Conservation (phyloP, 495 filamentous ascomycete genomes). For the Acidiella bohemica region DNA sequence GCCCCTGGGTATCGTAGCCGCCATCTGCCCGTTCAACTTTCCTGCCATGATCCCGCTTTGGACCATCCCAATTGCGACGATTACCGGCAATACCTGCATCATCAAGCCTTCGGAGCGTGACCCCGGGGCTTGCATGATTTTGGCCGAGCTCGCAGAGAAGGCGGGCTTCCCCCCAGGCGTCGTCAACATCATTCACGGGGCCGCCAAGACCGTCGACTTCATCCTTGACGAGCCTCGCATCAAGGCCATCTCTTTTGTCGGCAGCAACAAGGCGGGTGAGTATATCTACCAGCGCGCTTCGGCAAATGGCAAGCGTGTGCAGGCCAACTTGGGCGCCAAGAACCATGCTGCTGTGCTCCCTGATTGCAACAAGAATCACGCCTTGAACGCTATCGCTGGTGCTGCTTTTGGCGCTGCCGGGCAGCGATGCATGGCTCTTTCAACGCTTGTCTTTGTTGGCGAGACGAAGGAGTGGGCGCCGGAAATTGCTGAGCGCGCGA, state of each 20-base stretch:
- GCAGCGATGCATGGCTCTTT: slow-evolving; percentile 95
- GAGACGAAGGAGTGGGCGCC: slow-evolving; percentile 87
- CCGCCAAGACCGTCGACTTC: slow-evolving; percentile 86
- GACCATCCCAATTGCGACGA: slow-evolving; percentile 88
- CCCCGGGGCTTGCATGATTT: slow-evolving; percentile 97
- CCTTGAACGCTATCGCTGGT: slow-evolving; percentile 84
- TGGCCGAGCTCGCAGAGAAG: slow-evolving; percentile 80
- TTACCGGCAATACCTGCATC: slow-evolving; percentile 87
- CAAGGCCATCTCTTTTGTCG: slow-evolving; percentile 97
- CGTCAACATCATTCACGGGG: slow-evolving; percentile 86
- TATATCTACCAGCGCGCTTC: slow-evolving; percentile 89
- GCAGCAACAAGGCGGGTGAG: slow-evolving; percentile 89
- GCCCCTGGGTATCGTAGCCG: slow-evolving; percentile 87
- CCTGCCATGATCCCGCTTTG: slow-evolving; percentile 99
- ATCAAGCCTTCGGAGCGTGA: slow-evolving; percentile 97
- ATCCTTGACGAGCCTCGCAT: slow-evolving; percentile 91
- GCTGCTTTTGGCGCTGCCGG: slow-evolving; percentile 95
- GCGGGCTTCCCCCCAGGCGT: slow-evolving; percentile 92
- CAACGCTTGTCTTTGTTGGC: slow-evolving; percentile 84
- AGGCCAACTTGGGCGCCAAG: slow-evolving; percentile 96
- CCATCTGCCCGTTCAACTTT: slow-evolving; percentile 99
- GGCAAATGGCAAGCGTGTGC: slow-evolving; percentile 85
- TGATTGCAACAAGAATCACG: slow-evolving; percentile 96
- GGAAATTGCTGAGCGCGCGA: slow-evolving; percentile 83
- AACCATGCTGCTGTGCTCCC: slow-evolving; percentile 94